phyloP scores from a whole-genome alignment of 2,329 filamentous ascomycete species.

The Fonsecaea erecta region DNA sequence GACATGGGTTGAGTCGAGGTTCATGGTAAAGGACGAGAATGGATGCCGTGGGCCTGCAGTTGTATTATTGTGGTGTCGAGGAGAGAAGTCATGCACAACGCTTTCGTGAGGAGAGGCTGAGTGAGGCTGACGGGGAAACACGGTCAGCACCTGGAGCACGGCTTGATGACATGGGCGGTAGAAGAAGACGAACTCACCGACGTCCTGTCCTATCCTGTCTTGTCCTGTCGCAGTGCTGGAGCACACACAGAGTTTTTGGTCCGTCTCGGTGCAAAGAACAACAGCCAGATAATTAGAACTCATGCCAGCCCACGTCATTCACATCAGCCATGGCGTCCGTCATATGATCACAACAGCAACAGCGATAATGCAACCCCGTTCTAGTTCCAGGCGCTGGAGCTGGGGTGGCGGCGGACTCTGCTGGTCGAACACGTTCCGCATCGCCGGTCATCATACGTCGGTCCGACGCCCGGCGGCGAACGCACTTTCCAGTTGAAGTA shows the following conservation, averaged over 20 bases:
- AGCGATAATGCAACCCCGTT: too few species aligned
- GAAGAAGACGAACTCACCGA: background rate
- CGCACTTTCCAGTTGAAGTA: constrained; percentile 13
- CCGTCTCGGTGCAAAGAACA: too few species aligned
- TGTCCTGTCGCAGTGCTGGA: background rate
- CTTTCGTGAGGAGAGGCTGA: background rate
- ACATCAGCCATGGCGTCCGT: too few species aligned
- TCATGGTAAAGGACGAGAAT: background rate
- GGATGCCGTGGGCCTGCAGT: background rate
- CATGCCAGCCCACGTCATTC: too few species aligned
- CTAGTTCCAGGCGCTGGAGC: too few species aligned
- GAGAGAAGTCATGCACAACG: background rate
- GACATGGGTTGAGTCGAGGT: background rate
- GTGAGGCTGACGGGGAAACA: too few species aligned
- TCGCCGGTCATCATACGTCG: background rate
- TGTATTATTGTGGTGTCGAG: background rate
- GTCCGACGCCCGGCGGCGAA: background rate
- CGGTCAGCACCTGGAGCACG: background rate
- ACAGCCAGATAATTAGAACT: too few species aligned
- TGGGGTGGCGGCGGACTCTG: background rate
- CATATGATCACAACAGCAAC: too few species aligned
- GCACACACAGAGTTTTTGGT: too few species aligned
- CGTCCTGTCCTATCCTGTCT: background rate
- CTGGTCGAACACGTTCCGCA: background rate
- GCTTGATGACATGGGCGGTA: too few species aligned